These are phyloP conservation scores for Serendipita indica DNA, from an alignment of 768 basidiomycete species.

Conservation along the genomic window DNA sequence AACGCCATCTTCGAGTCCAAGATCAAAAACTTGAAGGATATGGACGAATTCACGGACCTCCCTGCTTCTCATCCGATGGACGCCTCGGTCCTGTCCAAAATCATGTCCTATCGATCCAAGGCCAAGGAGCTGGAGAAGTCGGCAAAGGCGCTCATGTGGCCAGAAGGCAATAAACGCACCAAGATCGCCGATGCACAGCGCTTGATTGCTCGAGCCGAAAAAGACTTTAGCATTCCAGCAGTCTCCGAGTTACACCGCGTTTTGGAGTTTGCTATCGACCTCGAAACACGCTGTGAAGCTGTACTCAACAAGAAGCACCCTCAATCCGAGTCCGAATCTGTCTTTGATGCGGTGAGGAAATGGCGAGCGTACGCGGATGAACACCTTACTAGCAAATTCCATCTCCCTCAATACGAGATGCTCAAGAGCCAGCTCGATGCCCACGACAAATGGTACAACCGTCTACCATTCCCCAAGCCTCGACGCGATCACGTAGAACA, in stretches of 20 bases:
- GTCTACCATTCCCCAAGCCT: constrained; percentile 59
- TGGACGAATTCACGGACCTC: constrained; percentile 55
- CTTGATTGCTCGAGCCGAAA: constrained; percentile 55
- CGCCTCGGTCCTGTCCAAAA: constrained; percentile 43
- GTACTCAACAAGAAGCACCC: constrained; percentile 52
- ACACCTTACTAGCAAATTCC: constrained; percentile 54
- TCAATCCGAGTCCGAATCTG: constrained; percentile 40
- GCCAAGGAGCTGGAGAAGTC: constrained; percentile 71
- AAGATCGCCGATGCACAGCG: constrained; percentile 53
- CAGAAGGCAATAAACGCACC: constrained; percentile 41
- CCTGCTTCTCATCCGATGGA: constrained; percentile 59
- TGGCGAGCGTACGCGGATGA: constrained; percentile 62
- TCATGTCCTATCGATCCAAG: constrained; percentile 48
- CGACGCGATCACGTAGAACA: constrained; percentile 44
- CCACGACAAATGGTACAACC: constrained; percentile 58
- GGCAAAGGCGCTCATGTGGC: constrained; percentile 52
- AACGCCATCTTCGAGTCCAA: constrained; percentile 22
- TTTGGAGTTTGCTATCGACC: constrained; percentile 62
- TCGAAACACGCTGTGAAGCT: constrained; percentile 60
- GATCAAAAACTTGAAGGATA: constrained; percentile 33
- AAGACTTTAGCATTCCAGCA: constrained; percentile 57
- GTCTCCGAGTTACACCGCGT: constrained; percentile 51
- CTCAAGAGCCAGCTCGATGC: constrained; percentile 49
- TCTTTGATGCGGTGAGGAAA: constrained; percentile 55
- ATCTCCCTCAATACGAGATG: constrained; percentile 55